Conservation (phyloP, 2,329 filamentous ascomycete genomes). For the Elsinoe batatas region DNA sequence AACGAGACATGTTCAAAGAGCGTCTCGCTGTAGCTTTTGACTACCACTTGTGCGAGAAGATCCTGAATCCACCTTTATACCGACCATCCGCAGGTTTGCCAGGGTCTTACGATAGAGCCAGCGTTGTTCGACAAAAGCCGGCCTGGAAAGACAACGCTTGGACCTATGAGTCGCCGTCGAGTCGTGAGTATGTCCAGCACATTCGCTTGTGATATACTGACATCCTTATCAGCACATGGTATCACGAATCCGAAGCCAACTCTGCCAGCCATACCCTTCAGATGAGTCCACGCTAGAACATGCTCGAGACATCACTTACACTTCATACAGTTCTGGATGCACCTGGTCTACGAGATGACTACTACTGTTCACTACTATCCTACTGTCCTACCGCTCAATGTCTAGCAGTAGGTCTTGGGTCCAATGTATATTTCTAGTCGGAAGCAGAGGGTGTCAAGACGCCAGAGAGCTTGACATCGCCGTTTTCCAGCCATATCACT, state of each 20-base stretch:
- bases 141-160: slow-evolving; percentile 35
- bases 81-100: too few relatives aligned
- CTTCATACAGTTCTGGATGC: slow-evolving; percentile 68
- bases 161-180: slow-evolving; percentile 25
- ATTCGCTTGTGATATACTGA: too few relatives aligned
- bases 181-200: slow-evolving; percentile 25
- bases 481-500: slow-evolving; percentile 54
- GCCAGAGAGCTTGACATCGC: slow-evolving; percentile 44
- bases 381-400: slow-evolving; percentile 67
- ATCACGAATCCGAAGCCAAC: background rate
- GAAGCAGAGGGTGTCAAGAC: slow-evolving; percentile 59
- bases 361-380: slow-evolving; percentile 84
- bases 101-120: background rate
- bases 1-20: slow-evolving; percentile 58
- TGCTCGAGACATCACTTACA: slow-evolving; percentile 24
- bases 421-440: slow-evolving; percentile 80
- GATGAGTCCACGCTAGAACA: slow-evolving; percentile 42
- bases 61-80: slow-evolving; percentile 38
- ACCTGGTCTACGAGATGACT: slow-evolving; percentile 82
- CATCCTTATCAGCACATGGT: too few relatives aligned
- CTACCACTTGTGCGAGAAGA: slow-evolving; percentile 58
- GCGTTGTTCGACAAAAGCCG: background rate
- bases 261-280: slow-evolving; percentile 61
- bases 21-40: slow-evolving; percentile 71
- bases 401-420: slow-evolving; percentile 73